Evolutionary conservation across 306 rosid genomes (phyloP).

Genomic region (Adenanthera pavonina): DNA sequence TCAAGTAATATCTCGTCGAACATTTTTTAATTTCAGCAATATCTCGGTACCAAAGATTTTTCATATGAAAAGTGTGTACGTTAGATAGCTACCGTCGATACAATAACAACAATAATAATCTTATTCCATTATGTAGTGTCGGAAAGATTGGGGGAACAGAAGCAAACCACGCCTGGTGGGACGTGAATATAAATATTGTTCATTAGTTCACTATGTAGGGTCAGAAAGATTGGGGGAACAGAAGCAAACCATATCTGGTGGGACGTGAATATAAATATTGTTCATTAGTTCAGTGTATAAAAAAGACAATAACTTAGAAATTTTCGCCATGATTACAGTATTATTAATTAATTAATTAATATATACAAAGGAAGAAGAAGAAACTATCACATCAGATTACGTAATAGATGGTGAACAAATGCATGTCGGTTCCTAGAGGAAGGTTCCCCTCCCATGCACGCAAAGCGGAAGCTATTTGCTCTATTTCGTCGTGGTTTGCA

Average conservation of each 20-base stretch:
- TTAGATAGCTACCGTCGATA: not conserved
- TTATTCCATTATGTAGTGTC: too few species aligned
- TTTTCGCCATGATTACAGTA: not conserved
- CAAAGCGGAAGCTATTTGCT: constrained; percentile 45
- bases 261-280: not conserved
- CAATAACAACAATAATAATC: too few species aligned
- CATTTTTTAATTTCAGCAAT: not conserved
- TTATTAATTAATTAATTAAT: not conserved
- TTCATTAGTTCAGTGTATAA: not conserved
- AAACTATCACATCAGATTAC: constrained; percentile 46
- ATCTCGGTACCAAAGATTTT: not conserved
- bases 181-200: not conserved
- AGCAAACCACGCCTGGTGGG: too few species aligned
- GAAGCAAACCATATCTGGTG: too few species aligned
- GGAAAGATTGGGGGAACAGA: too few species aligned
- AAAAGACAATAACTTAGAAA: too few species aligned
- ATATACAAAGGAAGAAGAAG: not conserved
- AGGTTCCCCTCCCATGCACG: constrained; percentile 75
- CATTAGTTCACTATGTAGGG: too few species aligned
- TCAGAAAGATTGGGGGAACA: too few species aligned
- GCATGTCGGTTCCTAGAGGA: constrained; percentile 33
- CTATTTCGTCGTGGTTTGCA: constrained; percentile 63
- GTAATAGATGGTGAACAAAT: constrained; percentile 53
- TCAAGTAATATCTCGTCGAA: too few species aligned
- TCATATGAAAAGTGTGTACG: not conserved